Base-by-base conservation (phyloP, 805 yeast species). In the Kodamaea leandrae region DNA sequence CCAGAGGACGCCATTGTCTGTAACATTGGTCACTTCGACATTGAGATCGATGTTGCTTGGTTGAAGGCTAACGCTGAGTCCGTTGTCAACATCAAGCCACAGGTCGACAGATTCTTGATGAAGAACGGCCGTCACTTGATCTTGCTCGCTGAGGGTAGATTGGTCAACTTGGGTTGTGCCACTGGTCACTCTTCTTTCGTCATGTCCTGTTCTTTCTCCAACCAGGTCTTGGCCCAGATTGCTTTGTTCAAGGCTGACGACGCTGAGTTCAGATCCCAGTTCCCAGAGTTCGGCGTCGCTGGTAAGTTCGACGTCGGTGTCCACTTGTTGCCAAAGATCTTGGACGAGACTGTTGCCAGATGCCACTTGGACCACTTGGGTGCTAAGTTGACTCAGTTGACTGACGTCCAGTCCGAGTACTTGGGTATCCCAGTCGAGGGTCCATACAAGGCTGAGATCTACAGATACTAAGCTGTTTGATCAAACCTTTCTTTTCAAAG, bases 1-100 rank as follows among this genome's bases (percentile, higher is more conserved):
- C 97, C 97, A 73, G 96, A 91, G 74, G 99, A 91, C 68, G 98
- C 99, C 60, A 93, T 91, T 69, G 99, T 91, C 52, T 93, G 96
- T 78, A 91, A 91, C 95, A 91, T 91, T 75, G 99, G 99, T 71
- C 99, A 91, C 78, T 91, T 91, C 60, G 99, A 91, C 74, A 88
- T 93, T 64, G 99, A 91, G 80, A 93, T 91, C 60, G 99, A 91
- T 72, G 98, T 91, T 60, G 98, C 98, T 64, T 90, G 97, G 96
- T 79, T 91, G 71, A 89, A 89, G 82, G 85, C 82, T 46, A 88
- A 89, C 73, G 96, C 97, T 61, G 80, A 76, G 70, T 87, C 88
- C 59, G 90, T 84, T 68, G 91, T 88, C 66, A 89, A 90, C 87
- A 90, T 91, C 76, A 91, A 91, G 80, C 97, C 98, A 61, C 97